Percentiles rank a stretch among this genome's conserved stretches.
phyloP scores from a whole-genome alignment of 2,329 filamentous ascomycete genomes.

The Ascochyta pisi region DNA sequence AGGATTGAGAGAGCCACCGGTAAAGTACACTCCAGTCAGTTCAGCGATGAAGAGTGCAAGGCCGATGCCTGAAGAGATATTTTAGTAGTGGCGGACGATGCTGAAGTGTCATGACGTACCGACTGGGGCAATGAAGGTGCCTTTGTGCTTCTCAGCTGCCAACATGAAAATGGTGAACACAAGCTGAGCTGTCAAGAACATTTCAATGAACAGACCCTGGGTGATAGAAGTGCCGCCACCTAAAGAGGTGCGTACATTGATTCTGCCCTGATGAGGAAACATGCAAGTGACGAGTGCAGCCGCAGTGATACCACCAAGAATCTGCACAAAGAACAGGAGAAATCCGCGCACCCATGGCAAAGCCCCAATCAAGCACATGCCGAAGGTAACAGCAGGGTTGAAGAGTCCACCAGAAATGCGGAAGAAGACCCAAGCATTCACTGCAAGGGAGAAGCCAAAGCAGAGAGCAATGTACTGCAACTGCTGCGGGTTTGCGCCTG shows the following conservation, averaged over 20 bases:
- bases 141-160: conserved; percentile 66
- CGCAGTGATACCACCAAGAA: conserved; percentile 36
- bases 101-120: conserved; percentile 55
- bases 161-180: conserved; percentile 60
- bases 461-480: conserved; percentile 49
- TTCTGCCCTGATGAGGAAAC: conserved; percentile 28
- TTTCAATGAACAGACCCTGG: conserved; percentile 35
- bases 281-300: conserved; percentile 32
- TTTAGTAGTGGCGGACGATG: background rate
- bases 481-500: conserved; percentile 45
- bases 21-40: conserved; percentile 54
- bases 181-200: conserved; percentile 33
- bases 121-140: conserved; percentile 62
- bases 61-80: conserved; percentile 48
- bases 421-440: conserved; percentile 50
- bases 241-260: conserved; percentile 28
- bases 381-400: conserved; percentile 40
- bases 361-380: conserved; percentile 35
- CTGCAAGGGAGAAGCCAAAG: conserved; percentile 52
- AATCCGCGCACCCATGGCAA: conserved; percentile 24
- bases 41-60: conserved; percentile 67
- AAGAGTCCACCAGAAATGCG: conserved; percentile 35
- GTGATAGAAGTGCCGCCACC: conserved; percentile 20
- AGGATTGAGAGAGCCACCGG: conserved; percentile 53
- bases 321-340: conserved; percentile 29